Conservation (phyloP, 2,329 filamentous ascomycete species). For the Aaosphaeria pasadenensis region DNA sequence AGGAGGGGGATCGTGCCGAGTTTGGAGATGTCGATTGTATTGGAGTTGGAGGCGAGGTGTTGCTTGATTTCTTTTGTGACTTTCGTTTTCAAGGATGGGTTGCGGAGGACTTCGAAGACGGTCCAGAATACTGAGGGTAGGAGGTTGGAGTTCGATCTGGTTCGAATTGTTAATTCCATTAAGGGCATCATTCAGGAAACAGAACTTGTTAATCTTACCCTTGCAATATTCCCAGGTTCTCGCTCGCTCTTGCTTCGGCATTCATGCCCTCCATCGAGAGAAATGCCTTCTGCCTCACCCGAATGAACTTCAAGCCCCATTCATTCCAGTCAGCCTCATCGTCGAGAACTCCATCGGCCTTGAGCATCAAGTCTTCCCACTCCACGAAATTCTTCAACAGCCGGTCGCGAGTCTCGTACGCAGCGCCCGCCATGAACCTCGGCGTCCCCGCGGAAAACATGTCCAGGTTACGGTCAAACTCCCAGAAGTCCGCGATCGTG, state of each 20-base stretch:
- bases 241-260: conserved; percentile 12
- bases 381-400: conserved; percentile 17
- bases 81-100: conserved; percentile 13
- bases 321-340: conserved; percentile 17
- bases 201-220: conserved; percentile 12
- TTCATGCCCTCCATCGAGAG: conserved; percentile 8
- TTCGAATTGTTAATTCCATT: conserved; percentile 1
- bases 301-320: conserved; percentile 18
- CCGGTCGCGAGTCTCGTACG: conserved; percentile 15
- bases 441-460: conserved; percentile 16
- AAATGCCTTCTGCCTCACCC: conserved; percentile 12
- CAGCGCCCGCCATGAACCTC: conserved; percentile 10
- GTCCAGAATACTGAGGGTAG: conserved; percentile 22
- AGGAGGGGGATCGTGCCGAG: conserved; percentile 16
- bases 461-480: conserved; percentile 19
- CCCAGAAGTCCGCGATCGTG: conserved; percentile 23
- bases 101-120: conserved; percentile 18
- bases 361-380: conserved; percentile 18
- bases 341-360: conserved; percentile 3
- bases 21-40: conserved; percentile 12
- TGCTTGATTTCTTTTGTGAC: conserved; percentile 10
- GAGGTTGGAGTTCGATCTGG: conserved; percentile 13
- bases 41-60: conserved; percentile 6
- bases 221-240: conserved; percentile 21
- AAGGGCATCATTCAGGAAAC: not conserved